A percentile compares a stretch with the other conserved stretches of the same genome.
Conservation (phyloP, 176 grass and related monocot genomes). For the Tillandsia fasciculata region DNA sequence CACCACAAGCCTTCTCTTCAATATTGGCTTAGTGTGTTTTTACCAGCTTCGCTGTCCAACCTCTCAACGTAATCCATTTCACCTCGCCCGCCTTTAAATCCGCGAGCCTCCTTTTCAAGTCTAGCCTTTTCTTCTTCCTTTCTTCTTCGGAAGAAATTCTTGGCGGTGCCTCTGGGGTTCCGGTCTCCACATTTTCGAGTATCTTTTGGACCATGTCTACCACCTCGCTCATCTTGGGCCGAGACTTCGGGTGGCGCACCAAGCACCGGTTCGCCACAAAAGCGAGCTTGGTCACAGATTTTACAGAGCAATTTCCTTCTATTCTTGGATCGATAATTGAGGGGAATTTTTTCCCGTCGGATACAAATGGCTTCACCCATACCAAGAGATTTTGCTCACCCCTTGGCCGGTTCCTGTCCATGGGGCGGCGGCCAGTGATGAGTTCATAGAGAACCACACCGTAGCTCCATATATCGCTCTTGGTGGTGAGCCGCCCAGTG, state of each 20-base stretch:
- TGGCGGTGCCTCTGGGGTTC: constrained; percentile 35
- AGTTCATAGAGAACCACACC: constrained; percentile 81
- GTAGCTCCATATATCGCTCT: constrained; percentile 91
- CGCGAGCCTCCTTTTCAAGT: constrained; percentile 47
- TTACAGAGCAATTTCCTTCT: constrained; percentile 40
- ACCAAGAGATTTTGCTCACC: constrained; percentile 79
- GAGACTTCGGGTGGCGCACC: constrained; percentile 45
- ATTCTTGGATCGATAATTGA: constrained; percentile 68
- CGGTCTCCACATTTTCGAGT: constrained; percentile 38
- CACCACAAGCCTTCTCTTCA: no score
- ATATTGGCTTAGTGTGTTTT: constrained; percentile 48
- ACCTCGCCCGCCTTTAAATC: constrained; percentile 48
- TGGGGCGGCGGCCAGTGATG: constrained; percentile 66
- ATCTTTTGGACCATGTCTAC: constrained; percentile 80
- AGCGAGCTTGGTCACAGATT: constrained; percentile 53
- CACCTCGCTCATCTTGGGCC: constrained; percentile 93
- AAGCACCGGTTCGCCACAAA: constrained; percentile 72
- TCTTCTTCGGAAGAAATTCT: constrained; percentile 28
- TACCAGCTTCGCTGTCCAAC: constrained; percentile 71
- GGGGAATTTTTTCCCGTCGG: constrained; percentile 50
- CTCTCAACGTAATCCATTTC: constrained; percentile 52
- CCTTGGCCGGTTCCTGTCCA: constrained; percentile 69
- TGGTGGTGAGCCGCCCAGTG: constrained; percentile 70
- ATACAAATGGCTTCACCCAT: constrained; percentile 66
- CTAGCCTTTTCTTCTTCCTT: constrained; percentile 39